Conservation (phyloP, 495 filamentous ascomycete genomes). For the Tuber umbilicatum region DNA sequence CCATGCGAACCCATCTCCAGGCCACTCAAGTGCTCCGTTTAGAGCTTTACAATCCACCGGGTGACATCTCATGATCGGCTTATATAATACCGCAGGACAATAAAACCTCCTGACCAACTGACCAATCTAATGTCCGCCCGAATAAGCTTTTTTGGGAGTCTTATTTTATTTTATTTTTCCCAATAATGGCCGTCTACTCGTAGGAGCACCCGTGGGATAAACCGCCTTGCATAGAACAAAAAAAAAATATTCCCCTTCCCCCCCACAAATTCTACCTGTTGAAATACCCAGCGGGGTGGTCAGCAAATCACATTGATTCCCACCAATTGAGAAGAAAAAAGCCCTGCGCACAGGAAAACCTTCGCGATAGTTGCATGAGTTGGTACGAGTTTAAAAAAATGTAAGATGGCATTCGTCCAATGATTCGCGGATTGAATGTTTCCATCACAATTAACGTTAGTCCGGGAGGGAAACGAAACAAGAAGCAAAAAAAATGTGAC, state of each 20-base stretch:
- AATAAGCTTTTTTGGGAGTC: neutral
- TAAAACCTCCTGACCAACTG: neutral
- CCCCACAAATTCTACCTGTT: neutral
- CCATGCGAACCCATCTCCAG: neutral
- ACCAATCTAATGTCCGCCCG: neutral
- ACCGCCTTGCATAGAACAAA: constrained; percentile 4
- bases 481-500: constrained; percentile 4
- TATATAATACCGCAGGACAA: neutral
- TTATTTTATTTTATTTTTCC: constrained; percentile 4
- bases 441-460: neutral
- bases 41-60: neutral
- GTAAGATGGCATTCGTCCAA: neutral
- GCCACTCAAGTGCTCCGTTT: neutral
- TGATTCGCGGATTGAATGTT: constrained; percentile 1
- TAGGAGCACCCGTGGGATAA: constrained; percentile 4
- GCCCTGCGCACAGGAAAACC: neutral
- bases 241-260: neutral
- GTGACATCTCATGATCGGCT: constrained; percentile 5
- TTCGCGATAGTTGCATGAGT: neutral
- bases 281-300: constrained; percentile 3
- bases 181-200: neutral
- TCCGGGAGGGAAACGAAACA: neutral
- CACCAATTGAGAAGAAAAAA: neutral
- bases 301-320: neutral
- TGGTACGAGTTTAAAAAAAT: constrained; percentile 3